phyloP scores from a whole-genome alignment of 345 rosid genomes.

The Noccaea caerulescens region DNA sequence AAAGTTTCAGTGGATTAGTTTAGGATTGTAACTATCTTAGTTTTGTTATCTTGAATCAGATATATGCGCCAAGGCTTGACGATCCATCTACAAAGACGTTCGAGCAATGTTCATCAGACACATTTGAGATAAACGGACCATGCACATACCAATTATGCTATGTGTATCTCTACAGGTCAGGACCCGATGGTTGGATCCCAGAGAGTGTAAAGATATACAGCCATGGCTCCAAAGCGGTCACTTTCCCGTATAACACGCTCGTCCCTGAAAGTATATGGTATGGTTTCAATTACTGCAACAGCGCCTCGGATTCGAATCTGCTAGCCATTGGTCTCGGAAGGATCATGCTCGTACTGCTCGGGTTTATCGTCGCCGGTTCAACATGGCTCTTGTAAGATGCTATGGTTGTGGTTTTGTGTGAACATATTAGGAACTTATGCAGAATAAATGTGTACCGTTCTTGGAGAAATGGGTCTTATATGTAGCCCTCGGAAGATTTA shows the following conservation, averaged over 20 bases:
- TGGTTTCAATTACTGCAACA: constrained; percentile 68
- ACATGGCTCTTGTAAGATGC: constrained; percentile 32
- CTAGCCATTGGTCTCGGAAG: constrained; percentile 43
- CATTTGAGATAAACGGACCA: constrained; percentile 71
- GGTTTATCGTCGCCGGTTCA: constrained; percentile 39
- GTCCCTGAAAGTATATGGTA: constrained; percentile 74
- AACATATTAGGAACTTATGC: constrained; percentile 36
- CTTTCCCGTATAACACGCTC: constrained; percentile 58
- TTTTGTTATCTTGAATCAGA: constrained; percentile 49
- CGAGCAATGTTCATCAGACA: constrained; percentile 79
- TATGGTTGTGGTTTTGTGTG: constrained; percentile 28
- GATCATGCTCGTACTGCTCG: constrained; percentile 21
- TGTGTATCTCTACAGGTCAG: constrained; percentile 73
- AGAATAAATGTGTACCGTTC: constrained; percentile 36
- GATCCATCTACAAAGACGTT: constrained; percentile 65
- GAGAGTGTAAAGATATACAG: constrained; percentile 58
- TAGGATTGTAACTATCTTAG: not conserved
- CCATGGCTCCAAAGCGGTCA: constrained; percentile 48
- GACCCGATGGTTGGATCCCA: constrained; percentile 90
- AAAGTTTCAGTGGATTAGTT: constrained; percentile 11
- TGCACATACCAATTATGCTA: constrained; percentile 79
- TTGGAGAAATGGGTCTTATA: constrained; percentile 26
- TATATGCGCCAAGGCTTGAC: constrained; percentile 77
- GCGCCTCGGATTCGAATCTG: constrained; percentile 48
- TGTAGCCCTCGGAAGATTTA: constrained; percentile 2